Percentiles rank a stretch among this genome's conserved stretches.
phyloP scores from a whole-genome alignment of 2,329 filamentous ascomycete genomes.

The Incumbomyces lentus region DNA sequence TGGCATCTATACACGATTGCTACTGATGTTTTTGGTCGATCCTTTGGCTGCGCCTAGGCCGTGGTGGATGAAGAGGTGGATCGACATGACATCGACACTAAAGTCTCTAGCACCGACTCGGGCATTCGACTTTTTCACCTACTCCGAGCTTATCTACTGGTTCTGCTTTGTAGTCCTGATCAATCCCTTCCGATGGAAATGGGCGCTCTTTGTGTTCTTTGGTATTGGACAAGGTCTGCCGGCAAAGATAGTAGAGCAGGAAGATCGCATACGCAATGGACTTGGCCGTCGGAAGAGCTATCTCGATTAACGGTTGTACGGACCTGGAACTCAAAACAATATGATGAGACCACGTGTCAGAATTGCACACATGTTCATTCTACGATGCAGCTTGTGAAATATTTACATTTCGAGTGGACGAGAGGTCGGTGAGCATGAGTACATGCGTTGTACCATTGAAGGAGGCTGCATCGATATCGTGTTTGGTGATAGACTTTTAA shows the following conservation, averaged over 20 bases:
- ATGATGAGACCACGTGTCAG: no score
- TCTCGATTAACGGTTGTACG: background rate
- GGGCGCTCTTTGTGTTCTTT: conserved; percentile 72
- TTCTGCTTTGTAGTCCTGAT: conserved; percentile 67
- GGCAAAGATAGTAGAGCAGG: conserved; percentile 53
- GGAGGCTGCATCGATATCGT: no score
- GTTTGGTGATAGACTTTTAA: no score
- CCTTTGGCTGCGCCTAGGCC: conserved; percentile 61
- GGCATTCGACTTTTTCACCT: conserved; percentile 85
- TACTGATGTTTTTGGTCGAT: conserved; percentile 78
- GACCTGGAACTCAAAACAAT: no score
- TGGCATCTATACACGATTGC: conserved; percentile 74
- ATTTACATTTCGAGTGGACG: no score
- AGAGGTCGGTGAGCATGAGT: no score
- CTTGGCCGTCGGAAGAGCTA: conserved; percentile 26
- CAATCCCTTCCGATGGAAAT: conserved; percentile 86
- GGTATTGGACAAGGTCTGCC: conserved; percentile 61
- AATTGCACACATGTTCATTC: no score
- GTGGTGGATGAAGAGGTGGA: conserved; percentile 74
- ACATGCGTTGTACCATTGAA: no score
- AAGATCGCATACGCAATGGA: conserved; percentile 51
- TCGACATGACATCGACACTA: conserved; percentile 66
- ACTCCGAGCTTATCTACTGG: conserved; percentile 76
- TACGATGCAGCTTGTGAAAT: no score
- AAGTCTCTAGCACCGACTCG: conserved; percentile 60